These are phyloP conservation scores for Penicillium turbatum DNA, from an alignment of 495 filamentous ascomycete genomes.

Conservation along the genomic window DNA sequence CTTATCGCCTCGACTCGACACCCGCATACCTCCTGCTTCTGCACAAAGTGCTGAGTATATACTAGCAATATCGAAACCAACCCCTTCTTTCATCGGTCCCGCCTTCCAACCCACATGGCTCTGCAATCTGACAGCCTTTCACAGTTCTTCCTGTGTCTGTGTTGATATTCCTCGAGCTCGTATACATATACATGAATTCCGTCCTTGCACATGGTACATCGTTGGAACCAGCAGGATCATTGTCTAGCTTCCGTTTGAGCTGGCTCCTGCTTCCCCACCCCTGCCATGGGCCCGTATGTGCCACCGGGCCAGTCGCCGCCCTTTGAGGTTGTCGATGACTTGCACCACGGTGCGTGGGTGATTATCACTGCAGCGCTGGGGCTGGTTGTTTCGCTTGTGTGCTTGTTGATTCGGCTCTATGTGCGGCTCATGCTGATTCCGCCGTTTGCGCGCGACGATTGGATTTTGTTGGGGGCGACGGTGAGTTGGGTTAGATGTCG, in stretches of 20 bases:
- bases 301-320: conserved; percentile 38
- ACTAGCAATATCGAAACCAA: neutral
- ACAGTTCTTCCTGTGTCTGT: neutral
- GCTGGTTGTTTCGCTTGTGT: conserved; percentile 44
- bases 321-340: conserved; percentile 38
- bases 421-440: conserved; percentile 37
- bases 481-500: conserved; percentile 23
- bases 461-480: conserved; percentile 34
- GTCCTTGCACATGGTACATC: neutral
- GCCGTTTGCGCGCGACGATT: conserved; percentile 40
- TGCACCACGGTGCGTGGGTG: conserved; percentile 41
- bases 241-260: neutral
- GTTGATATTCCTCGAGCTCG: neutral
- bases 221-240: neutral
- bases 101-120: conserved; percentile 1
- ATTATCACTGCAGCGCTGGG: conserved; percentile 47
- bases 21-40: neutral
- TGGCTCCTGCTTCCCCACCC: neutral
- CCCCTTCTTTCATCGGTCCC: neutral
- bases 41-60: too few relatives aligned
- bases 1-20: neutral
- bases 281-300: conserved; percentile 31
- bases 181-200: neutral
- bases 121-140: neutral
- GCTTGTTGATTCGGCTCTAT: conserved; percentile 43